Conservation (phyloP, 257 asterid genomes). For the Galeopsis tetrahit region DNA sequence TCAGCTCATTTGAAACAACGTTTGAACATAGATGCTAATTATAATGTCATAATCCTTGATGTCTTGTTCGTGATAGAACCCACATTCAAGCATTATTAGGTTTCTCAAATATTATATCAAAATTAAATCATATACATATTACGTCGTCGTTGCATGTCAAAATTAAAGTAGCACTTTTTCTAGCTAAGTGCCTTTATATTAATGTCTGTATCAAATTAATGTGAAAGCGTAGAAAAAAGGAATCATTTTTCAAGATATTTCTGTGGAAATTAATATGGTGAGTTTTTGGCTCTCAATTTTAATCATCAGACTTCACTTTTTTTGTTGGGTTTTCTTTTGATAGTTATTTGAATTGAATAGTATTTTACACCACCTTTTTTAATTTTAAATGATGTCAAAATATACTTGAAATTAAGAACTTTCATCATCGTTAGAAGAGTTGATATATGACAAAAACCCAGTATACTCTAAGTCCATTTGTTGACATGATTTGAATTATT, state of each 20-base stretch:
- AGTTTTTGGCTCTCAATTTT: slow-evolving; percentile 6
- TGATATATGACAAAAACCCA: background rate
- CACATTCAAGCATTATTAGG: background rate
- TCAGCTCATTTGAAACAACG: background rate
- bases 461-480: too few species aligned
- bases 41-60: slow-evolving; percentile 27
- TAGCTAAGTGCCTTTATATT: too few species aligned
- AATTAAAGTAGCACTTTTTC: background rate
- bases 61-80: slow-evolving; percentile 30
- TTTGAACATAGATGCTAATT: background rate
- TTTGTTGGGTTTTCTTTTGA: background rate
- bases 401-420: too few species aligned
- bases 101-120: background rate
- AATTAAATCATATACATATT: background rate
- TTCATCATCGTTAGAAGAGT: background rate
- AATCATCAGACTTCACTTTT: background rate
- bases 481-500: too few species aligned
- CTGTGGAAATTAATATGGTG: background rate
- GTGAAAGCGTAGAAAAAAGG: background rate
- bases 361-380: too few species aligned
- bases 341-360: too few species aligned
- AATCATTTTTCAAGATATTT: background rate
- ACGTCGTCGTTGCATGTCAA: background rate
- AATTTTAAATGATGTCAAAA: too few species aligned
- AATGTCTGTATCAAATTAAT: background rate